Evolutionary conservation across 139 green algal species (phyloP), one percentile per base, ranked within the genome.

Genomic region (Coelastrella sp.): DNA sequence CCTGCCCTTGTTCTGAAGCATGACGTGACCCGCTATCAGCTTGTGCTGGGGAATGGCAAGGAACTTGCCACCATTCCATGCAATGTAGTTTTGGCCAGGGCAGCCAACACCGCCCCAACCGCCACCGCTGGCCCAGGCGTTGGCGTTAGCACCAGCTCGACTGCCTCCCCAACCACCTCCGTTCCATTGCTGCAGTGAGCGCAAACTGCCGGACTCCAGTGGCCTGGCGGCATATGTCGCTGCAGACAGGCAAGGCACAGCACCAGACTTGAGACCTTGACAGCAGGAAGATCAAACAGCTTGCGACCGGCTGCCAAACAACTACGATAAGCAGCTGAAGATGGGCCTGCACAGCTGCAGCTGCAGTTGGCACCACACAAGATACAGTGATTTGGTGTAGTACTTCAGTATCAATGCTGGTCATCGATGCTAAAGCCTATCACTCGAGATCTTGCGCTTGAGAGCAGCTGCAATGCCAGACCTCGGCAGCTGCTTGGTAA

Each of bases 11-110:
- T 87, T 87, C 23, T 74, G 64, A 3, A 87, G 65, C 16, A n/a
- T 22, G 11, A 87, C 64, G 82, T 87, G 57, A 14, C 82, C 82
- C 3, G 65, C 64, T 54, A 87, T 56, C 5, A 87, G 5, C 54
- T 68, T 84, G 78, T 84, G 78, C 8, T n/a, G 13, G 10, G 78
- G 78, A 14, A 84, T 54, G 78, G 78, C 78, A 22, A 84, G 78
- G 20, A 68, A 54, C 78, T 84, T 84, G 78, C 60, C n/a, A 32
- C 6, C 2, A 11, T n/a, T 10, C 20, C 61, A 54, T 5, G 22
- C 22, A 13, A 87, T 23, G 3, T 77, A 19, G 71, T 77, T 77
- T 16, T 16, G 16, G 23, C 19, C 71, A 11, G 71, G 71, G 71
- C 71, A 77, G 71, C 71, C 71, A 77, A 7, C 71, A n/a, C 19